Evolutionary conservation across 169 alveolate genomes (phyloP), one percentile per base, ranked within the genome.

Genomic region (Cystoisospora suis): DNA sequence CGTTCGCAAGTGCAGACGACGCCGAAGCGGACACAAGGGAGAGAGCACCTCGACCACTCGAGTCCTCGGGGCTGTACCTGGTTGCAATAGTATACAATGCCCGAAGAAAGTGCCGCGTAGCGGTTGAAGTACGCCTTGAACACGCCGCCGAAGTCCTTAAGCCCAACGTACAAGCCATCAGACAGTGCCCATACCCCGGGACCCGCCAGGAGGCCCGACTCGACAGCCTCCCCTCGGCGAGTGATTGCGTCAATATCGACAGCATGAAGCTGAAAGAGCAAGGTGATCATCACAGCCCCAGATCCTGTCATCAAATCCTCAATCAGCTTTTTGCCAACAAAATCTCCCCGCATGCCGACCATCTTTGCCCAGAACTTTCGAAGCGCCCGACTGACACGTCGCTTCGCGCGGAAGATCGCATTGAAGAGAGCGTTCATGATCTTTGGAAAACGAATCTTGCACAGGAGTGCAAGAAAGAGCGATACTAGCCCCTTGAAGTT

Each of bases 221-320:
- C 45, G 70, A 77, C 92, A 1, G n/a, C 59, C 58, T 59, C 83
- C 0, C 92, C 92, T 27, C 80, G 70, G 6, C 77, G 47, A 45
- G 87, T 87, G 38, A 88, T 79, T 15, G 49, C 83, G 27, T 49
- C 58, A 42, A 88, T 72, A 34, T 88, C 65, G 45, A 88, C 88
- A 34, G 88, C 92, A 34, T 88, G 72, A 0, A 88, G 88, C 88
- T 88, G 92, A 75, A 88, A 88, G 9, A 88, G 85, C 34, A 88
- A 75, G 23, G 89, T 88, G 61, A 88, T 77, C 92, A 88, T 88
- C 38, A 86, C 92, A 20, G 88, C 83, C 0, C 88, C 85, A 29
- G 59, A 49, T 3, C 70, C 72, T 42, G 61, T 53, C 9, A 88
- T 69, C 72, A 88, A 75, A 42, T 88, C 92, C 32, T 88, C 81